Conservation (phyloP, 331 rosid genomes). For the Rhamnella rubrinervis region DNA sequence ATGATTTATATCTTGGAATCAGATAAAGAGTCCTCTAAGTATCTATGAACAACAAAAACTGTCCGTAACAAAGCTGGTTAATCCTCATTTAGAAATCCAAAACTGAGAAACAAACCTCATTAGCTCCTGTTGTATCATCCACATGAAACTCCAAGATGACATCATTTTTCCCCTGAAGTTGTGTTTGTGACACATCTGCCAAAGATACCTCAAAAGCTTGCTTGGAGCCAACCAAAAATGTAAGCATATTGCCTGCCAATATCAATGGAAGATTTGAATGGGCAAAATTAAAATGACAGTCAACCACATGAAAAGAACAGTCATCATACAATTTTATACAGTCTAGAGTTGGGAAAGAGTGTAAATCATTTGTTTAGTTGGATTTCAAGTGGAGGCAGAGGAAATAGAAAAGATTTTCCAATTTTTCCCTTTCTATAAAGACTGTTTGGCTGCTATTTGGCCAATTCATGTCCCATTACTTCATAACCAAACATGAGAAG, state of each 20-base stretch:
- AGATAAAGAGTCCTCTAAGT: neutral
- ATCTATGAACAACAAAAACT: constrained; percentile 6
- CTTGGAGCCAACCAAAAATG: constrained; percentile 84
- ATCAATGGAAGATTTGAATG: constrained; percentile 19
- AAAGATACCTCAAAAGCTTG: constrained; percentile 98
- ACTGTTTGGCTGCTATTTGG: no score
- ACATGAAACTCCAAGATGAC: constrained; percentile 94
- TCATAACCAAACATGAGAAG: no score
- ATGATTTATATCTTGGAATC: neutral
- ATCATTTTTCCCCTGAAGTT: constrained; percentile 93
- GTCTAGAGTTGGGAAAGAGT: no score
- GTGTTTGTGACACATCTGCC: constrained; percentile 95
- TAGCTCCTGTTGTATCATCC: constrained; percentile 97
- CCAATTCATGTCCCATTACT: no score
- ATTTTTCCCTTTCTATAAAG: no score
- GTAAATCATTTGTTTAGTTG: no score
- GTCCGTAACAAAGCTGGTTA: constrained; percentile 11
- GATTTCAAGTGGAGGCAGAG: no score
- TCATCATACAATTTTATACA: no score
- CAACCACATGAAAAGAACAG: neutral
- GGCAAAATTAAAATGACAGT: constrained; percentile 7
- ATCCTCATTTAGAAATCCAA: neutral
- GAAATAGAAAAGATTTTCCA: no score
- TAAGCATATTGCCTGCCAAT: constrained; percentile 79
- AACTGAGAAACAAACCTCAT: constrained; percentile 57